Evolutionary conservation across 495 filamentous ascomycete species (phyloP).

Genomic region (Tetracladium setigerum): DNA sequence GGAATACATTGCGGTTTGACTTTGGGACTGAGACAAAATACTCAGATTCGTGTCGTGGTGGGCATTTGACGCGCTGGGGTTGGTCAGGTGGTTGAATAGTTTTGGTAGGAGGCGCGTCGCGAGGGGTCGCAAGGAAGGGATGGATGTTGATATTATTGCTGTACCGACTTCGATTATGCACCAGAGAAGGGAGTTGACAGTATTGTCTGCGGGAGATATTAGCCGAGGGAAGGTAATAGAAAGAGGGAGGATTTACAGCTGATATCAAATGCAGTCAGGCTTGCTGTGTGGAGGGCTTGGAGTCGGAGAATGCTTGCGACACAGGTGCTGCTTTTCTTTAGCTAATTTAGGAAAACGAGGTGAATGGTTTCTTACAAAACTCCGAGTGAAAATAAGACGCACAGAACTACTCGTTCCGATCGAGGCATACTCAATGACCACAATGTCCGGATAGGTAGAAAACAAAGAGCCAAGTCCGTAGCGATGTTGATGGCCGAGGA

Average conservation of each 20-base stretch:
- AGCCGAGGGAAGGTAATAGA: not conserved
- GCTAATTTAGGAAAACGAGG: not conserved
- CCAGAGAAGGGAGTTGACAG: constrained; percentile 24
- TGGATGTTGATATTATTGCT: constrained; percentile 25
- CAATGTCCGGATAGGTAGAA: constrained; percentile 34
- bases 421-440: constrained; percentile 29
- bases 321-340: constrained; percentile 17
- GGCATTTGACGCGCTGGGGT: too few relatives aligned
- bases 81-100: not conserved
- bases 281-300: constrained; percentile 1
- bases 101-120: constrained; percentile 3
- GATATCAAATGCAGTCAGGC: constrained; percentile 21
- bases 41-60: too few relatives aligned
- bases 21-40: too few relatives aligned
- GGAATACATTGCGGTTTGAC: too few relatives aligned
- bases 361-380: constrained; percentile 18
- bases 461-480: constrained; percentile 37
- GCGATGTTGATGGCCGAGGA: constrained; percentile 36
- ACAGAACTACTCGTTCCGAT: constrained; percentile 20
- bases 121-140: constrained; percentile 24
- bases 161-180: constrained; percentile 25
- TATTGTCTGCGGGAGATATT: constrained; percentile 12
- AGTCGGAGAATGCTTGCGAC: constrained; percentile 22
- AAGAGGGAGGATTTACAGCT: constrained; percentile 13
- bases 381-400: constrained; percentile 21